phyloP scores from a whole-genome alignment of 2,329 filamentous ascomycete species.

The Albophoma yamanashiensis region DNA sequence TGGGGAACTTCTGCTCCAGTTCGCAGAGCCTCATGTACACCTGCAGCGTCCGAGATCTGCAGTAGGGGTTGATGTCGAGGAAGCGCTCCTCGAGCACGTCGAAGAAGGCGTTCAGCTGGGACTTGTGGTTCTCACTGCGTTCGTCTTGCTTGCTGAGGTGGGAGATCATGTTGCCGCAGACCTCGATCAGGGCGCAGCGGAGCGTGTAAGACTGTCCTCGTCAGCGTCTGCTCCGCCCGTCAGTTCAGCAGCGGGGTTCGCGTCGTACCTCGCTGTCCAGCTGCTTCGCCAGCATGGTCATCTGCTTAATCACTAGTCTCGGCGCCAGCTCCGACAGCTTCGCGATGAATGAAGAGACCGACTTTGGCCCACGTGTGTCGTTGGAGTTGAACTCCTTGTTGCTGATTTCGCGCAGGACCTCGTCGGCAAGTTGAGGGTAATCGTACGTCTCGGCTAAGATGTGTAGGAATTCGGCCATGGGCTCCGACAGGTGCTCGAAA shows the following conservation, averaged over 20 bases:
- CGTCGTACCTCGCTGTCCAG: constrained; percentile 73
- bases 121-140: constrained; percentile 83
- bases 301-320: constrained; percentile 90
- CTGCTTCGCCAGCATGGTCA: constrained; percentile 89
- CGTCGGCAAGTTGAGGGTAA: constrained; percentile 88
- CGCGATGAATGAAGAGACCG: constrained; percentile 85
- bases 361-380: constrained; percentile 90
- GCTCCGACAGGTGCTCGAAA: constrained; percentile 96
- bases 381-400: constrained; percentile 98
- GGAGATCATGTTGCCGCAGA: constrained; percentile 88
- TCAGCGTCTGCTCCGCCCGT: constrained; percentile 11
- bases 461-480: constrained; percentile 96
- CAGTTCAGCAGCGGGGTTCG: background rate
- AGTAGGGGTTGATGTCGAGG: constrained; percentile 93
- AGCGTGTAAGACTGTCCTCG: constrained; percentile 69
- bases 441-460: constrained; percentile 97
- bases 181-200: constrained; percentile 87
- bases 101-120: constrained; percentile 92
- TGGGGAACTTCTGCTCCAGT: constrained; percentile 91
- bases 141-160: constrained; percentile 89
- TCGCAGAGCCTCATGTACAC: constrained; percentile 89
- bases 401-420: constrained; percentile 85
- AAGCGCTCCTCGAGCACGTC: constrained; percentile 95
- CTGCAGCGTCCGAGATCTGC: constrained; percentile 81
- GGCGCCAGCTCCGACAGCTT: constrained; percentile 90